A percentile compares a stretch with the other conserved stretches of the same genome.
Evolutionary conservation across 257 asterid genomes (phyloP).

Genomic region (Salvia miltiorrhiza): DNA sequence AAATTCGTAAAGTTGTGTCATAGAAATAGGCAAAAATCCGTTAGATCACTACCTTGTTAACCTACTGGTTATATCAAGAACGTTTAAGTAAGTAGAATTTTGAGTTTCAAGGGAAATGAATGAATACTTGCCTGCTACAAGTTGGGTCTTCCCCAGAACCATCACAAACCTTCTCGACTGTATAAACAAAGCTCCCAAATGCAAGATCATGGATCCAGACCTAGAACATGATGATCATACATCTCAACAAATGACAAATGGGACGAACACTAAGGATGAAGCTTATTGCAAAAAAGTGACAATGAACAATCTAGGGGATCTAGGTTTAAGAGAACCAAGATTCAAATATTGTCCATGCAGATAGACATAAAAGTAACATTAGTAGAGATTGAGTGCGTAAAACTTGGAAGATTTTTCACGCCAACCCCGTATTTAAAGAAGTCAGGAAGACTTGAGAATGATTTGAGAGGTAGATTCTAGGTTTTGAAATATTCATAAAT

Average conservation of each 20-base stretch:
- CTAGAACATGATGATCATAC: constrained; percentile 40
- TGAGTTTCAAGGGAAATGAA: background rate
- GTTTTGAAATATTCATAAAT: background rate
- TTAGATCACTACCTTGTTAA: background rate
- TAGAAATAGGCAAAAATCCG: background rate
- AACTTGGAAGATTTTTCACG: background rate
- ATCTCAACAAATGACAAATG: constrained; percentile 11
- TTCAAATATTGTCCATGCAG: background rate
- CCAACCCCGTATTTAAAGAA: constrained; percentile 15
- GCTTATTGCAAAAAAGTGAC: background rate
- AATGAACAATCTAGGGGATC: background rate
- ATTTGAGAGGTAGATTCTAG: background rate
- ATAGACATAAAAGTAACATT: background rate
- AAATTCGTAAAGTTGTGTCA: no score
- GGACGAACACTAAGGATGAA: background rate
- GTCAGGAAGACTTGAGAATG: background rate
- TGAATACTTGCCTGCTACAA: constrained; percentile 77
- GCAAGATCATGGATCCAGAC: constrained; percentile 71
- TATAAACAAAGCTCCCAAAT: constrained; percentile 52
- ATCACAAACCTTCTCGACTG: constrained; percentile 80
- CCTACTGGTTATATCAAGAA: background rate
- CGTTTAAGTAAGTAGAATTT: background rate
- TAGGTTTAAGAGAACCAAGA: background rate
- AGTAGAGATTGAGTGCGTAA: background rate
- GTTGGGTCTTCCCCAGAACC: constrained; percentile 95